These are phyloP conservation scores for Solanum raphanifolium DNA, from an alignment of 257 asterid genomes.

Conservation along the genomic window DNA sequence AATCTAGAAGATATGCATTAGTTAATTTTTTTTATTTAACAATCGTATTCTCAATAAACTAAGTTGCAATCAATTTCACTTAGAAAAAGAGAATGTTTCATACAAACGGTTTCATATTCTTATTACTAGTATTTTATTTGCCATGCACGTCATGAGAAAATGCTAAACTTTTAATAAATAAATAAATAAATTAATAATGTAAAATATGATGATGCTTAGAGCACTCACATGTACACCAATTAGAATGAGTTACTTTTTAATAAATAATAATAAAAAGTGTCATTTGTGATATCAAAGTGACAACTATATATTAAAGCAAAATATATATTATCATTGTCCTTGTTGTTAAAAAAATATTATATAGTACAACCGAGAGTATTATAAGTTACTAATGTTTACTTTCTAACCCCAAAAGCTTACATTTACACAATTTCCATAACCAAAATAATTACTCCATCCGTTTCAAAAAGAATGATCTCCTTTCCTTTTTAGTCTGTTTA, in stretches of 20 bases:
- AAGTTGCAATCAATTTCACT: neutral
- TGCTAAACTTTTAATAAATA: neutral
- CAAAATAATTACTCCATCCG: neutral
- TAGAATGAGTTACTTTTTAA: neutral
- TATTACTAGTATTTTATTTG: neutral
- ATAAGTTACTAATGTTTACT: neutral
- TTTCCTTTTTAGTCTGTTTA: too few species aligned
- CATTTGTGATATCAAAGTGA: neutral
- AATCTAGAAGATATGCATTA: too few species aligned
- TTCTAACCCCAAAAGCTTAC: neutral
- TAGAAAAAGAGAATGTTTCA: neutral
- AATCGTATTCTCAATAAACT: neutral
- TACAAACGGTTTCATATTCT: neutral
- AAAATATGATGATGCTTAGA: too few species aligned
- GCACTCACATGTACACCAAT: too few species aligned
- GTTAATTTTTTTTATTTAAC: too few species aligned
- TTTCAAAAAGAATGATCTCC: too few species aligned
- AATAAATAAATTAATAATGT: neutral
- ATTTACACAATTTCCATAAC: neutral
- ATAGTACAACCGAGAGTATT: neutral
- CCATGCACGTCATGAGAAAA: neutral
- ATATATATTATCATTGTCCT: neutral
- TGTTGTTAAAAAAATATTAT: neutral
- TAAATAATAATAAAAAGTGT: neutral
- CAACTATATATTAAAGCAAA: neutral